Conservation (phyloP, 176 grass and related monocot genomes). For the Rhynchospora pubera region DNA sequence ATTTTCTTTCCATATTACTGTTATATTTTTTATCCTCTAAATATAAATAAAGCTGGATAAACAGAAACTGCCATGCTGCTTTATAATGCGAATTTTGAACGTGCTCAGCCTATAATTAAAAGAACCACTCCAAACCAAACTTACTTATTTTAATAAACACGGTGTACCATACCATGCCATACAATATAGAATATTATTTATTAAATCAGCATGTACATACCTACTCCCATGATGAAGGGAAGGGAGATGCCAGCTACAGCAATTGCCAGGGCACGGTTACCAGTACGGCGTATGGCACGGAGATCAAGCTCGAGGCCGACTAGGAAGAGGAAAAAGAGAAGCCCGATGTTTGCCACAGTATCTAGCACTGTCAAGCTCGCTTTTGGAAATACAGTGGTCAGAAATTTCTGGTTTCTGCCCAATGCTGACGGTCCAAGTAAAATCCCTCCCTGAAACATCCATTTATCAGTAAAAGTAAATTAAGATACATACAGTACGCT, state of each 20-base stretch:
- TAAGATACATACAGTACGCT: neutral
- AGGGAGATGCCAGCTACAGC: slow-evolving; percentile 32
- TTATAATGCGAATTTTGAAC: neutral
- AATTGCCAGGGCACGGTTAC: slow-evolving; percentile 30
- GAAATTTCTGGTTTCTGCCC: slow-evolving; percentile 4
- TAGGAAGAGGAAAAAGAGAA: slow-evolving; percentile 26
- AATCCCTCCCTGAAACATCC: slow-evolving; percentile 11
- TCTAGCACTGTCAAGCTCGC: slow-evolving; percentile 17
- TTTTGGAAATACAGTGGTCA: slow-evolving; percentile 13
- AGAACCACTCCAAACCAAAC: neutral
- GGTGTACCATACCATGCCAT: neutral
- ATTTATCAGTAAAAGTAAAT: neutral
- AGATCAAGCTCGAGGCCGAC: slow-evolving; percentile 29
- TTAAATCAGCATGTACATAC: slow-evolving; percentile 4
- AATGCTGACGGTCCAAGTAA: slow-evolving; percentile 21
- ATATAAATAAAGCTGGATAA: neutral
- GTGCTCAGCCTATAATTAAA: neutral
- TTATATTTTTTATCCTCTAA: neutral
- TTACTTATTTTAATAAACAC: no score
- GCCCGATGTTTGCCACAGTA: slow-evolving; percentile 13
- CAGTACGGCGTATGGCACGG: slow-evolving; percentile 28
- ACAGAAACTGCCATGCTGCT: neutral
- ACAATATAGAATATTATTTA: neutral
- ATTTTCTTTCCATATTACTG: neutral
- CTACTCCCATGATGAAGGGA: slow-evolving; percentile 34